Percentiles rank a stretch among this genome's conserved stretches.
Conservation (phyloP, 805 yeast species). For the Kodamaea leandrae region DNA sequence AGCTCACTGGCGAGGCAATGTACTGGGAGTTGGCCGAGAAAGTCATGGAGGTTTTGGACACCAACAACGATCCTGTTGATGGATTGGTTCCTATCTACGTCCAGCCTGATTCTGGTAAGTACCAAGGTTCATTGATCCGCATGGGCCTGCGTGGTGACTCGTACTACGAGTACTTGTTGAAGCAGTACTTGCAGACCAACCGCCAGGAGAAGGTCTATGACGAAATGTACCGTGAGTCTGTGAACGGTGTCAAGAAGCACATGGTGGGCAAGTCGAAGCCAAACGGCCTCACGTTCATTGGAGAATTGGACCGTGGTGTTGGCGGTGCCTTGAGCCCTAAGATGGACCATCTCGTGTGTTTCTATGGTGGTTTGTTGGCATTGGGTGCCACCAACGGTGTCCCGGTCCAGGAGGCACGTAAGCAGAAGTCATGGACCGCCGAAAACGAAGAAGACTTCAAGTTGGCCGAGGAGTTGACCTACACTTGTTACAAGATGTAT, state of each 20-base stretch:
- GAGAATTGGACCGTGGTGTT: conserved; percentile 75
- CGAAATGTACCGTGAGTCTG: conserved; percentile 73
- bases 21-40: conserved; percentile 81
- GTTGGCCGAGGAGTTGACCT: conserved; percentile 70
- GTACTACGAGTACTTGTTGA: conserved; percentile 83
- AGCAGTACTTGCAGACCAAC: conserved; percentile 79
- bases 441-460: conserved; percentile 60
- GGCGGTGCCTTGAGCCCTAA: conserved; percentile 58
- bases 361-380: conserved; percentile 84
- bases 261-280: conserved; percentile 62
- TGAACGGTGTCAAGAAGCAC: conserved; percentile 71
- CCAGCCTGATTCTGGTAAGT: conserved; percentile 70
- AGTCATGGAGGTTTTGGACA: conserved; percentile 67
- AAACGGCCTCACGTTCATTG: conserved; percentile 61
- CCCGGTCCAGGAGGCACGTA: conserved; percentile 53
- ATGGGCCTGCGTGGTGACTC: conserved; percentile 93
- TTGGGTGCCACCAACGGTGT: conserved; percentile 84
- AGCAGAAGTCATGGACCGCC: conserved; percentile 54
- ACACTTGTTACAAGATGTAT: conserved; percentile 84
- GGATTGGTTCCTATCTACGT: conserved; percentile 85
- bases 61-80: conserved; percentile 52
- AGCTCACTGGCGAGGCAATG: conserved; percentile 71
- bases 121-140: conserved; percentile 63
- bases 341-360: conserved; percentile 93
- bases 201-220: conserved; percentile 59